phyloP scores from a whole-genome alignment of 2,329 filamentous ascomycete species.

The Colletotrichum navitas region DNA sequence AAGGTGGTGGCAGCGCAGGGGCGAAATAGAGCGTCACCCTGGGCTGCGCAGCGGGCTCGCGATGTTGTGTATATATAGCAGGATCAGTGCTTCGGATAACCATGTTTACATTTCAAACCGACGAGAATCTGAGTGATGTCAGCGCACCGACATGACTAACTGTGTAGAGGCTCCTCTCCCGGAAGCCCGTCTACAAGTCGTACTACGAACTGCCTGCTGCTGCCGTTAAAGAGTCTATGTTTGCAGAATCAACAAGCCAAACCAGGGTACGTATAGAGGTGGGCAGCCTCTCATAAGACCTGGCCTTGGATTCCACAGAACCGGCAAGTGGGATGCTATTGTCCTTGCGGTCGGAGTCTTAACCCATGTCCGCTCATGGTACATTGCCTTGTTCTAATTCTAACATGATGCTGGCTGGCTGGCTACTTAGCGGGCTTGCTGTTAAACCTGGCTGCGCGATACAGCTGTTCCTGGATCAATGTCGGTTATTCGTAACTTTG shows the following conservation, averaged over 20 bases:
- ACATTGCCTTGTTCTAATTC: background rate
- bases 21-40: background rate
- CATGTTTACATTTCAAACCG: constrained; percentile 16
- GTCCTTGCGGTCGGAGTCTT: no score
- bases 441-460: background rate
- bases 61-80: constrained; percentile 42
- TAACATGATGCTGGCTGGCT: background rate
- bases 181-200: background rate
- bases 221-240: background rate
- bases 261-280: no score
- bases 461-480: no score
- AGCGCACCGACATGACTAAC: background rate
- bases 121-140: background rate
- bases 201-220: background rate
- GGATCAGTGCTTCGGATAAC: constrained; percentile 36
- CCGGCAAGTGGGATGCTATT: background rate
- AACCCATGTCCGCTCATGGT: no score
- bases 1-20: background rate
- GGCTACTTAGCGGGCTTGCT: background rate
- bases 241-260: background rate
- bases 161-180: background rate
- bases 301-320: background rate
- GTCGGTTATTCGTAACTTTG: background rate
- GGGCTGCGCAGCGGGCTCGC: constrained; percentile 16
- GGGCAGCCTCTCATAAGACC: background rate